These are phyloP conservation scores for Thuja plicata DNA, from an alignment of 83 land plant species.

Conservation along the genomic window DNA sequence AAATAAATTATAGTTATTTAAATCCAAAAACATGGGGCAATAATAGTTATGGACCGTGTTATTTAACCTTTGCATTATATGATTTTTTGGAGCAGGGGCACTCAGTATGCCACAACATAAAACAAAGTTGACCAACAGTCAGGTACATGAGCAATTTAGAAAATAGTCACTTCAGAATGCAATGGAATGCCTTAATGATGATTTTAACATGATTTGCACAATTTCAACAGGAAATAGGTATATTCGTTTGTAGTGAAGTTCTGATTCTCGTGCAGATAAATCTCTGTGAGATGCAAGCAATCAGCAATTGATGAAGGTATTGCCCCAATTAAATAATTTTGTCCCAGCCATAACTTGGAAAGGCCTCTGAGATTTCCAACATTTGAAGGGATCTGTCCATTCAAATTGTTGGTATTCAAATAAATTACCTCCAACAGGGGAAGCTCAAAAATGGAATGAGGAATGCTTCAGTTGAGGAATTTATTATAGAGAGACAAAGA, in stretches of 20 bases:
- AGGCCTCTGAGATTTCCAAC: constrained; percentile 48
- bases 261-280: constrained; percentile 35
- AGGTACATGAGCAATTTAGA: no score
- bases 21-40: no score
- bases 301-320: constrained; percentile 45
- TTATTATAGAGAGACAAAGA: constrained; percentile 33
- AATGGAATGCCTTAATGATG: neutral
- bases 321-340: constrained; percentile 38
- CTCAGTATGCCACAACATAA: no score
- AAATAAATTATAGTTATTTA: no score
- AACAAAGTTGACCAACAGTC: no score
- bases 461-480: constrained; percentile 21
- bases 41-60: no score
- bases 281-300: constrained; percentile 30
- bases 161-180: no score
- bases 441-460: constrained; percentile 25
- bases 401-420: constrained; percentile 45
- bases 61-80: no score
- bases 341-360: constrained; percentile 26
- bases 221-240: no score
- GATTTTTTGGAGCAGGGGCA: no score
- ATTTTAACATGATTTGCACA: no score
- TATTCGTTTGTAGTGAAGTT: no score
- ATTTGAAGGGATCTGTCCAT: constrained; percentile 55
- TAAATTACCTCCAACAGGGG: constrained; percentile 26